Percentiles rank a stretch among this genome's conserved stretches.
Conservation (phyloP, 306 rosid species). For the Castanea mollissima region DNA sequence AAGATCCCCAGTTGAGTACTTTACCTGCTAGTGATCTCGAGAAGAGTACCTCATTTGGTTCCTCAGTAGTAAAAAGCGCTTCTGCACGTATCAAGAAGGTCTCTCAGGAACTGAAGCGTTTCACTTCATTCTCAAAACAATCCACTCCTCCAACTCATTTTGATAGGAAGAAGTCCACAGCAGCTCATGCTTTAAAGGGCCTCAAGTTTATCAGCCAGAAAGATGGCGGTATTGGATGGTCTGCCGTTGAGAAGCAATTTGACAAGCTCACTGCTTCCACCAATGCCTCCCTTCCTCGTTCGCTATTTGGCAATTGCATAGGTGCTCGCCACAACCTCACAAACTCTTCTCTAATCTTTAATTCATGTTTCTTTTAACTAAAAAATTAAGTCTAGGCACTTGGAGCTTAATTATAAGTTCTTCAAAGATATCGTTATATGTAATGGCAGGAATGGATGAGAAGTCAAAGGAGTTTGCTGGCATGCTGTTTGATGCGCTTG, state of each 20-base stretch:
- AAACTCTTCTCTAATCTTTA: not conserved
- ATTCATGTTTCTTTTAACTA: not conserved
- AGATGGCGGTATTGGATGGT: slow-evolving; percentile 43
- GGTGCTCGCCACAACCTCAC: slow-evolving; percentile 24
- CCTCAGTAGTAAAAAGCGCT: slow-evolving; percentile 32
- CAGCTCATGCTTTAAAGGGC: slow-evolving; percentile 43
- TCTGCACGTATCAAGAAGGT: slow-evolving; percentile 44
- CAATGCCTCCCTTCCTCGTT: slow-evolving; percentile 46
- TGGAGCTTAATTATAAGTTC: not conserved
- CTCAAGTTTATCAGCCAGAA: slow-evolving; percentile 44
- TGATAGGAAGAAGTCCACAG: slow-evolving; percentile 47
- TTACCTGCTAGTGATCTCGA: slow-evolving; percentile 38
- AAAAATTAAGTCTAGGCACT: not conserved
- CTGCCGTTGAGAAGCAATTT: slow-evolving; percentile 46
- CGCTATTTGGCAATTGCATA: slow-evolving; percentile 55
- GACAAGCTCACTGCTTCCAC: slow-evolving; percentile 37
- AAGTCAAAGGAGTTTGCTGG: slow-evolving; percentile 61
- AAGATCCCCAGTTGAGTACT: slow-evolving; percentile 25
- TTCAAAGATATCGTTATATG: slow-evolving; percentile 7
- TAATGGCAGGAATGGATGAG: slow-evolving; percentile 57
- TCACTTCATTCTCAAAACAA: slow-evolving; percentile 35
- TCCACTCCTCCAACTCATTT: slow-evolving; percentile 6
- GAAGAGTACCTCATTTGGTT: slow-evolving; percentile 46
- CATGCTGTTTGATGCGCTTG: slow-evolving; percentile 57
- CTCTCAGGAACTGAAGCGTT: slow-evolving; percentile 50